These are phyloP conservation scores for Paramecium pentaurelia DNA, from an alignment of 73 alveolate species.

Conservation along the genomic window DNA sequence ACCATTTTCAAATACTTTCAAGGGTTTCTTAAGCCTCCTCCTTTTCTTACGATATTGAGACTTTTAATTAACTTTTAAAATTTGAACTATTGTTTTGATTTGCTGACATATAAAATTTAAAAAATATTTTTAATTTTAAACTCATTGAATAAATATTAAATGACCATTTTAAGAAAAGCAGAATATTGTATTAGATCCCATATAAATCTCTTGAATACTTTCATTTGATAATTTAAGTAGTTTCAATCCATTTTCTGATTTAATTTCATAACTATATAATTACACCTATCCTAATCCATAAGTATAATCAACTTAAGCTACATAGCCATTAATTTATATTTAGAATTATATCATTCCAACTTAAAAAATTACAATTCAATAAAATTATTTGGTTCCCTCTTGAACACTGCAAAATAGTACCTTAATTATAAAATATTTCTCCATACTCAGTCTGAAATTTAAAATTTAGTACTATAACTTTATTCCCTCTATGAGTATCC, in stretches of 20 bases:
- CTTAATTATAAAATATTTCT: too few species aligned
- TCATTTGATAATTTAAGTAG: neutral
- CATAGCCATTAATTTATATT: neutral
- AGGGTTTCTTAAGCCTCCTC: slow-evolving; percentile 61
- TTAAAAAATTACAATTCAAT: neutral
- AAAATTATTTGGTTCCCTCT: neutral
- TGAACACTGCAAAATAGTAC: too few species aligned
- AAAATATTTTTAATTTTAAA: neutral
- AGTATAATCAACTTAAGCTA: neutral
- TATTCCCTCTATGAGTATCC: too few species aligned
- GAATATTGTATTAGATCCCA: neutral
- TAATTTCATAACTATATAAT: neutral
- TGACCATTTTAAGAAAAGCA: neutral
- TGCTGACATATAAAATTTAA: neutral
- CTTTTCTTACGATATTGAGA: slow-evolving; percentile 8
- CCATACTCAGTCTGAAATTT: too few species aligned
- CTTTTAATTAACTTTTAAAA: neutral
- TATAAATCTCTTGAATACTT: neutral
- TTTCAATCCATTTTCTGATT: neutral
- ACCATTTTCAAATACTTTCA: slow-evolving; percentile 35
- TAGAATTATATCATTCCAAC: neutral
- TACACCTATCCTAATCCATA: neutral
- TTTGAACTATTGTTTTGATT: neutral
- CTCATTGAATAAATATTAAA: neutral
- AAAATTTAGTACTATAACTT: too few species aligned